Evolutionary conservation across 108 stramenopile species (phyloP), one percentile per base, ranked within the genome.

Genomic region (Asterionellopsis glacialis): DNA sequence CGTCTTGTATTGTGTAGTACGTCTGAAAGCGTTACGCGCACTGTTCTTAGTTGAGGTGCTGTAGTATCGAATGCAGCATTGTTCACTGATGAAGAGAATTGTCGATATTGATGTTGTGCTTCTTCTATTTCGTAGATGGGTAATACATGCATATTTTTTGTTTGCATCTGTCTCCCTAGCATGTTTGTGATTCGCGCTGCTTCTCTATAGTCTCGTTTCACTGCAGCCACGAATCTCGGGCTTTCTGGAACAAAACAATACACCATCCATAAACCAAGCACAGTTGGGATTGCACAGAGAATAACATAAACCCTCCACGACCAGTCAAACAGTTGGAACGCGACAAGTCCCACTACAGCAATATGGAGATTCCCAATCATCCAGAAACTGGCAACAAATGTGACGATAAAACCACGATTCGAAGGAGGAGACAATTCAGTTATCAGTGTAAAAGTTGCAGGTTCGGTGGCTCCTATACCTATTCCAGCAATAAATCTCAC

Each of bases 331-430:
- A 63, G 23, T 64, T 68, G 65, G 47, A 91, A 81, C n/a, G 82
- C 50, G 25, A 69, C 50, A 77, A 85, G 75, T 1, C 79, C 90
- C 38, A 74, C 14, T 5, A 76, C 39, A 11, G 90, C 85, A 22
- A 91, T 87, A 71, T 70, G 86, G 44, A 91, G 73, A 64, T 79
- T 83, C 2, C 86, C 90, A 10, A 91, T 83, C 90, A 88, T 88
- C 90, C 90, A 91, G 73, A 91, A 91, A 43, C 74, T 74, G 0
- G 90, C 90, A n/a, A 69, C 73, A 1, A 79, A 21, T 14, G 85
- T 82, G 22, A 85, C 84, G 27, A 82, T 75, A 47, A 84, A 63
- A 7, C 90, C 90, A 47, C 90, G 77, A 12, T 72, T 57, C 9
- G 72, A 77, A 7, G 83, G 83, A 28, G 90, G 84, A 25, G 80